Conservation (phyloP, 495 filamentous ascomycete species). For the Symbiotaphrina buchneri region DNA sequence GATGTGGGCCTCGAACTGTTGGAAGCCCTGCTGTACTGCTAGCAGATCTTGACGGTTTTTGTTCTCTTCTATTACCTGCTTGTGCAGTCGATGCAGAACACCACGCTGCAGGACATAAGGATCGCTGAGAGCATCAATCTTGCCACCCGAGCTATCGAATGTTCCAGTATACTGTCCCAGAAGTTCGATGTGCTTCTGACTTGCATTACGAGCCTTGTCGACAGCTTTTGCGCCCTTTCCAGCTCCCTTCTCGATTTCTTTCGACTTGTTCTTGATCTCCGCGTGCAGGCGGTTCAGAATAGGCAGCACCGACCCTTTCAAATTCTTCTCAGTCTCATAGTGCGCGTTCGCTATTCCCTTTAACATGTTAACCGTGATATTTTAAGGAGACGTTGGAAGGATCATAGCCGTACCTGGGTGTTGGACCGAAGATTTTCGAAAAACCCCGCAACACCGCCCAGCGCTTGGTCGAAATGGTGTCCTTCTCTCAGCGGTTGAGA, state of each 20-base stretch:
- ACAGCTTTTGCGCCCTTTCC: slow-evolving; percentile 73
- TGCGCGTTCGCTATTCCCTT: slow-evolving; percentile 70
- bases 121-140: slow-evolving; percentile 45
- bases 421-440: slow-evolving; percentile 88
- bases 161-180: slow-evolving; percentile 61
- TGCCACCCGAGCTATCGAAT: slow-evolving; percentile 46
- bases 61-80: slow-evolving; percentile 88
- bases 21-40: slow-evolving; percentile 70
- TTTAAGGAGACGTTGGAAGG: background rate
- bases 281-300: slow-evolving; percentile 77
- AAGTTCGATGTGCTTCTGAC: slow-evolving; percentile 91
- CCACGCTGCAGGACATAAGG: slow-evolving; percentile 75
- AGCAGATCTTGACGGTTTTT: slow-evolving; percentile 80
- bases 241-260: slow-evolving; percentile 70
- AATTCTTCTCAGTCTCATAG: slow-evolving; percentile 64
- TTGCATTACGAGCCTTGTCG: slow-evolving; percentile 63
- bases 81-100: slow-evolving; percentile 61
- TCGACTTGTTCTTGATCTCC: slow-evolving; percentile 87
- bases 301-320: slow-evolving; percentile 65
- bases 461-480: slow-evolving; percentile 71
- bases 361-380: background rate
- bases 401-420: slow-evolving; percentile 36
- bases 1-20: slow-evolving; percentile 70
- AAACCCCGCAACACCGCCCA: slow-evolving; percentile 65
- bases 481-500: slow-evolving; percentile 67